Evolutionary conservation across 106 monocot species (phyloP), one percentile per base, ranked within the genome.

Genomic region (Dioscorea alata): DNA sequence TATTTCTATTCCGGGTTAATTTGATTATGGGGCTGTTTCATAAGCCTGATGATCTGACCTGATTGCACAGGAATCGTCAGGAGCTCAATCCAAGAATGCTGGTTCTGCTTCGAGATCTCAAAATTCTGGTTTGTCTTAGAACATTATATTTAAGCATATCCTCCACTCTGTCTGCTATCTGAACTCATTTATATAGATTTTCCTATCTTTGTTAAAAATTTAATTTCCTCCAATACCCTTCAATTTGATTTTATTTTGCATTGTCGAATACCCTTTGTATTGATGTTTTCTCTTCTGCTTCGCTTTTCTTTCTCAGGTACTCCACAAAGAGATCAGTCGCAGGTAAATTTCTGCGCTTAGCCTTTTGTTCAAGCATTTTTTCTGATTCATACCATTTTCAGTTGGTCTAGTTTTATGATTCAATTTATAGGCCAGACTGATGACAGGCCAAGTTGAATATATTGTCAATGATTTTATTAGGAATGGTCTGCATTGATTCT

Each of bases 51-150:
- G 9, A 3, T 20, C 13, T 65, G 14, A n/a, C 48, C 4, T 62
- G 52, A 25, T 68, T 28, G 56, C 25, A 12, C 32, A 90, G 90
- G 86, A 56, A 80, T 67, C 80, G 50, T 83, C 80, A 57, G 66
- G 65, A 19, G 68, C 76, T 53, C 72, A 57, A 66, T 67, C 80
- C 25, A 77, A 63, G 69, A 66, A 25, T 64, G 49, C 70, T 9
- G 53, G 34, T 63, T n/a, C 52, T 56, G 70, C 87, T 71, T 18
- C 70, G 28, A 71, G 61, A 62, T 53, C 62, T 33, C 77, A 63
- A 57, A 61, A 68, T 62, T 67, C 90, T 70, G 90, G 90, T 90
- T 63, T 74, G 80, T 70, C 49, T 78, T n/a, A 21, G 53, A 51
- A 18, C 2, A 61, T 70, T 12, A 50, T 4, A 7, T 22, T 14